Base-by-base conservation (phyloP, 106 monocot species). In the Acorus gramineus region DNA sequence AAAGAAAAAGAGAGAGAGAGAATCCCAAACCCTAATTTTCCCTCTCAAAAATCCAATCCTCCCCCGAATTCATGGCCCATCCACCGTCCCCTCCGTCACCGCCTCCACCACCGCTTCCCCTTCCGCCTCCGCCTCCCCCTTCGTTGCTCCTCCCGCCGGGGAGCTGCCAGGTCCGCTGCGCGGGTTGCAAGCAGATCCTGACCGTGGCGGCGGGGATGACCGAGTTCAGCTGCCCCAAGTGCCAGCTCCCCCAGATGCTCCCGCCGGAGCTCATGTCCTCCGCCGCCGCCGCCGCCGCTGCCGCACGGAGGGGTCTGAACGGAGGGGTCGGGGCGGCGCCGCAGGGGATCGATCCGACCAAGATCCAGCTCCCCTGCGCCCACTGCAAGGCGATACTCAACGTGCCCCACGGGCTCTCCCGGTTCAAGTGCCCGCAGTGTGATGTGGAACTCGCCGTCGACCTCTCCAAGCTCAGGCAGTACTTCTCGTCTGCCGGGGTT, bases 341-440 rank as follows among this genome's bases (percentile, higher is more conserved):
- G 2, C 87, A 88, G 75, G 98, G 98, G 51, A 83, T 98, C 58
- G 98, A 98, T 78, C 98, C 91, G 56, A 83, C 88, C 42, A 98
- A 98, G 79, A 83, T 98, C 83, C 98, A 98, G 79, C 83, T 98
- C n/a, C 98, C 98, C 42, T 98, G 98, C 69, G 90, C 91, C 51
- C 64, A 80, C 4, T 98, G 98, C 83, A 87, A 83, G 76, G 91
- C 91, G 43, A 78, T 98, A 3, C 92, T 98, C 47, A 98, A 98
- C 55, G 98, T 98, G 8, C 98, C 98, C 3, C 88, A 88, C 44
- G 98, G 98, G 53, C 83, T 98, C 28, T 44, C 87, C 43, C 74
- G 91, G 44, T 98, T 98, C 72, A 73, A 74, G 53, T 98, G 98
- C 66, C 98, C 98, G 5, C 98, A 98, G 79, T 98, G 98, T 56